Base-by-base conservation (phyloP, 495 filamentous ascomycete species). In the Annulohypoxylon bovei region DNA sequence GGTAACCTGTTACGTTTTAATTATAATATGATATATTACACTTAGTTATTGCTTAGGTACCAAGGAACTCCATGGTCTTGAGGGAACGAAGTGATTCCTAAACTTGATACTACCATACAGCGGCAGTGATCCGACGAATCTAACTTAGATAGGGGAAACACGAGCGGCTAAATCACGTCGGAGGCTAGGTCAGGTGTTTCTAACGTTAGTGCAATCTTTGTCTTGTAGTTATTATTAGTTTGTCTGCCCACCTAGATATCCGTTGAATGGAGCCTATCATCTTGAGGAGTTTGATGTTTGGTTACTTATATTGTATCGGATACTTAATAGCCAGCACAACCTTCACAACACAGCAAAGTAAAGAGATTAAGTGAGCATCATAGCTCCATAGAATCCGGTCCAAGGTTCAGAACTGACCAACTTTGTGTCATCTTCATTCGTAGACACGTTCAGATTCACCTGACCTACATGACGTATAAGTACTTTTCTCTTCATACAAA, bases 401-500 rank as follows among this genome's bases (percentile, higher is more conserved):
- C 16, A 59, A 59, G 22, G 7, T 11, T 32, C 25, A 22, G 1
- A 12, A 25, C 8, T 32, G 56, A 59, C 23, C 23, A 32, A 30
- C n/a, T 22, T 7, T 4, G 16, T n/a, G 5, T 53, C 27, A 33
- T 53, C n/a, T 56, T 6, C 1, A 27, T 37, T 65, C 50, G 39
- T 56, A 65, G 39, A 55, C 20, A 37, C 30, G 62, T 50, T 57
- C 27, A 39, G 30, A 65, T 57, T 57, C 20, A 58, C 50, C 28
- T 50, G 46, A 14, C 12, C 46, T 65, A 40, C 33, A 30, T 18
- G 22, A 50, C 39, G 32, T 16, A 46, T 11, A 49, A 50, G 20
- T 22, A 50, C 62, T 49, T 58, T 58, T 65, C 32, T 42, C 39
- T 39, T 56, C 32, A 20, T 56, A 49, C 37, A 53, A 65, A 49